Evolutionary conservation across 331 rosid genomes (phyloP), one percentile per base, ranked within the genome.

Genomic region (Acacia concinna): DNA sequence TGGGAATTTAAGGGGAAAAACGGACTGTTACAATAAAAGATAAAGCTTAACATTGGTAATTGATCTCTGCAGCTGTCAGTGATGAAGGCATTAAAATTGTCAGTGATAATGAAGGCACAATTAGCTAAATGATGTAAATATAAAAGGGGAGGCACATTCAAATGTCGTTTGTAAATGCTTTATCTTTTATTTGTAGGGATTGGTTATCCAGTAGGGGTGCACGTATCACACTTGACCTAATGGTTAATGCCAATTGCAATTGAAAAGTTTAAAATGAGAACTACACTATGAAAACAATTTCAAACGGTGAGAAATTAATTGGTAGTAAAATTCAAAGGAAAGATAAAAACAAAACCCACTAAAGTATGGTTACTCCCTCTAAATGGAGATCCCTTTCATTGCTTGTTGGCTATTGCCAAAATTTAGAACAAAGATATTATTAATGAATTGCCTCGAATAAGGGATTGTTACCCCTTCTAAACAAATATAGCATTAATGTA

Each of bases 341-440:
- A 21, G 63, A 23, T 56, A 10, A 31, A 56, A 21, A 21, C 17
- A 56, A 23, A 56, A 23, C 63, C 30, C 63, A 56, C 63, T 31
- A 56, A 23, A 7, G 23, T 56, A 23, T 56, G 9, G 1, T 23
- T 23, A 23, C 63, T 31, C 63, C 32, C 23, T 56, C 63, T 56
- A 17, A 56, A 56, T 56, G 63, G 63, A 56, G 63, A 56, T 56
- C 63, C 15, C 63, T 56, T n/a, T n/a, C n/a, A 56, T 56, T 56
- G 35, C 3, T 32, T 32, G 35, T 32, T 3, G 35, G 35, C 3
- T 32, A 5, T 32, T 32, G 35, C 60, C 63, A 52, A 20, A 52
- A 52, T 52, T 52, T 52, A 2, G 7, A 20, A n/a, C 28, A 52
- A 52, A n/a, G 3, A 52, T n/a, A 52, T 7, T 20, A n/a, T 21